Evolutionary conservation across 2,329 filamentous ascomycete genomes (phyloP).

Genomic region (Colletotrichum destructivum): DNA sequence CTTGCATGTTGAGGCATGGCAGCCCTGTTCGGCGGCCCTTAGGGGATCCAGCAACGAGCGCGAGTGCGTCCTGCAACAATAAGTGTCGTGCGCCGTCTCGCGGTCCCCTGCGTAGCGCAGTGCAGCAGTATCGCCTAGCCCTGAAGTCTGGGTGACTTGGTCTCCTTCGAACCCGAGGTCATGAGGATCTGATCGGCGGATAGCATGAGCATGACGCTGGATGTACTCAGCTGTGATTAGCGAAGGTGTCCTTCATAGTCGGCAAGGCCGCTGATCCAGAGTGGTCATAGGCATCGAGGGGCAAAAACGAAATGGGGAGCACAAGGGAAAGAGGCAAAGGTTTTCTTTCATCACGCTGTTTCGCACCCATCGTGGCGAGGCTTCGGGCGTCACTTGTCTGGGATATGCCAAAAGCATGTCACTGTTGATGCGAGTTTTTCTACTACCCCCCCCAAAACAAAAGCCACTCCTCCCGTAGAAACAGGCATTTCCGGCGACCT

Average conservation of each 20-base stretch:
- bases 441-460: no score
- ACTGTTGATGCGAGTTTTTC: not conserved
- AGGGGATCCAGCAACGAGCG: no score
- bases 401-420: not conserved
- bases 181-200: no score
- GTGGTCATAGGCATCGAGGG: not conserved
- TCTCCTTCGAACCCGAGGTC: not conserved
- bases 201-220: not conserved
- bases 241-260: not conserved
- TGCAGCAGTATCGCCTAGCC: not conserved
- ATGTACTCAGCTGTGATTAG: not conserved
- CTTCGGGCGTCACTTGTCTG: not conserved
- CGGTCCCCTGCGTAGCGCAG: not conserved
- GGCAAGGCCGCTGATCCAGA: not conserved
- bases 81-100: no score
- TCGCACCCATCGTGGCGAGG: not conserved
- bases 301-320: not conserved
- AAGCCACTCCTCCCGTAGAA: conserved; percentile 13
- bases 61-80: not conserved
- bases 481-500: conserved; percentile 8
- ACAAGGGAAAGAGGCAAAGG: no score
- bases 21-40: not conserved
- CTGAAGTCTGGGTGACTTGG: not conserved
- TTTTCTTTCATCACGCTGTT: not conserved
- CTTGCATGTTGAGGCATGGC: not conserved